Percentiles rank a stretch among this genome's conserved stretches.
Evolutionary conservation across 805 yeast genomes (phyloP).

Genomic region (Saccharomycopsis capsularis): DNA sequence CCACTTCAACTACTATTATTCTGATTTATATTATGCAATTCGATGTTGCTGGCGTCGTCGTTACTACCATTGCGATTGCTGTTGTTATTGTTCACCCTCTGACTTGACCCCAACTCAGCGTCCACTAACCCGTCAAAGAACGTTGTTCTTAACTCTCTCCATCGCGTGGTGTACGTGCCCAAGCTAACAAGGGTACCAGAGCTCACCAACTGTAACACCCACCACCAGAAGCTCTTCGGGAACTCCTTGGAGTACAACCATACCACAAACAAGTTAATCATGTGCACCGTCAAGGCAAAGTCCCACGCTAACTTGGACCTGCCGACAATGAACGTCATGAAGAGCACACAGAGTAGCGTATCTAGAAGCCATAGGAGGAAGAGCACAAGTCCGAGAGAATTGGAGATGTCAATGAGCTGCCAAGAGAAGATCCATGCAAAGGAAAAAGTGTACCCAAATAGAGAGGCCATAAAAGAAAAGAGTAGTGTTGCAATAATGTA

Average conservation of each 20-base stretch:
- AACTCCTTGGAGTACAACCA: conserved; percentile 58
- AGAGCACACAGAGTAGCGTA: conserved; percentile 73
- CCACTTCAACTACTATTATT: neutral
- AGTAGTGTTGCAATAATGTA: conserved; percentile 64
- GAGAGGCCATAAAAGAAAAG: conserved; percentile 55
- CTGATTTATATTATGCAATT: neutral
- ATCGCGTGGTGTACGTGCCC: conserved; percentile 85
- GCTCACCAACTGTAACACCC: conserved; percentile 68
- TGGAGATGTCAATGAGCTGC: conserved; percentile 64
- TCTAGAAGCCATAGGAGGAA: conserved; percentile 76
- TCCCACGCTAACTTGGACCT: conserved; percentile 94
- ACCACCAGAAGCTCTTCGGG: conserved; percentile 75
- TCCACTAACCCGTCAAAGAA: conserved; percentile 82
- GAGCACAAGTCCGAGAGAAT: conserved; percentile 73
- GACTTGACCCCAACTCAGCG: conserved; percentile 38
- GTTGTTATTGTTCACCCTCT: neutral
- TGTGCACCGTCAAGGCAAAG: conserved; percentile 89
- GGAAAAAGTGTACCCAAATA: conserved; percentile 65
- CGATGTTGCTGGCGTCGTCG: neutral
- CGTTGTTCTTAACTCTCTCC: conserved; percentile 85
- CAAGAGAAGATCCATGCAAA: conserved; percentile 72
- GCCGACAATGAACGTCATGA: conserved; percentile 82
- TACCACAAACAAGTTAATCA: conserved; percentile 64
- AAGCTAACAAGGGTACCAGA: conserved; percentile 63
- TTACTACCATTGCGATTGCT: conserved; percentile 3